These are phyloP conservation scores for Colletotrichum shisoi DNA, from an alignment of 2,329 filamentous ascomycete species.

Conservation along the genomic window DNA sequence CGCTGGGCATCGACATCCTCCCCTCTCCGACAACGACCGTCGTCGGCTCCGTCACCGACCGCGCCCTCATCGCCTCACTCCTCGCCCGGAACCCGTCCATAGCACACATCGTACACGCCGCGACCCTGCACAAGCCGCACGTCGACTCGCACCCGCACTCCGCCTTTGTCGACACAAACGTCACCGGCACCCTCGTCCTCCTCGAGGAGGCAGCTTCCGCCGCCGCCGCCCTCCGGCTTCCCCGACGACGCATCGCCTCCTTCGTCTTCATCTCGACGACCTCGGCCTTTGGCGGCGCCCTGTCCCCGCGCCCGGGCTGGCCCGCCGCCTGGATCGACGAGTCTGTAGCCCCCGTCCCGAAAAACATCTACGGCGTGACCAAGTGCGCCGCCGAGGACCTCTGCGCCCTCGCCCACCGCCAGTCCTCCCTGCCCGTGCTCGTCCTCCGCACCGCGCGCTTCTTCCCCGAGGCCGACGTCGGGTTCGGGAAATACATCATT, in stretches of 20 bases:
- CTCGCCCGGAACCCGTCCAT: constrained; percentile 47
- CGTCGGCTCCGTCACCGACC: constrained; percentile 51
- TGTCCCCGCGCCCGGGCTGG: constrained; percentile 48
- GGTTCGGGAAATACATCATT: constrained; percentile 55
- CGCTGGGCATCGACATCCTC: constrained; percentile 56
- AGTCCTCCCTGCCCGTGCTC: constrained; percentile 52
- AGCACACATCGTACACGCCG: constrained; percentile 54
- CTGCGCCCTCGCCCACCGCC: constrained; percentile 53
- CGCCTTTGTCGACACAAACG: constrained; percentile 56
- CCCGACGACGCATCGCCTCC: constrained; percentile 45
- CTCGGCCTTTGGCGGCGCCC: constrained; percentile 54
- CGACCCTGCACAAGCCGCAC: constrained; percentile 59
- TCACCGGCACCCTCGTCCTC: constrained; percentile 54
- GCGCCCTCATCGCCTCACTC: constrained; percentile 46
- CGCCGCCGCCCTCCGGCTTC: constrained; percentile 6
- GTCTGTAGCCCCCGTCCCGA: constrained; percentile 51
- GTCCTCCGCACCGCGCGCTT: constrained; percentile 59
- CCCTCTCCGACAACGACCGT: constrained; percentile 49
- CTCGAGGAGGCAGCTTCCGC: constrained; percentile 51
- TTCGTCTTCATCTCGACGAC: constrained; percentile 59
- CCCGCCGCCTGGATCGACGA: constrained; percentile 58
- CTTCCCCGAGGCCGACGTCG: constrained; percentile 54
- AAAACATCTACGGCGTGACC: constrained; percentile 60
- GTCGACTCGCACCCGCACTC: constrained; percentile 55
- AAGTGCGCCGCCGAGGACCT: constrained; percentile 60